Conservation (phyloP, 805 yeast species). For the Candida schatavii region DNA sequence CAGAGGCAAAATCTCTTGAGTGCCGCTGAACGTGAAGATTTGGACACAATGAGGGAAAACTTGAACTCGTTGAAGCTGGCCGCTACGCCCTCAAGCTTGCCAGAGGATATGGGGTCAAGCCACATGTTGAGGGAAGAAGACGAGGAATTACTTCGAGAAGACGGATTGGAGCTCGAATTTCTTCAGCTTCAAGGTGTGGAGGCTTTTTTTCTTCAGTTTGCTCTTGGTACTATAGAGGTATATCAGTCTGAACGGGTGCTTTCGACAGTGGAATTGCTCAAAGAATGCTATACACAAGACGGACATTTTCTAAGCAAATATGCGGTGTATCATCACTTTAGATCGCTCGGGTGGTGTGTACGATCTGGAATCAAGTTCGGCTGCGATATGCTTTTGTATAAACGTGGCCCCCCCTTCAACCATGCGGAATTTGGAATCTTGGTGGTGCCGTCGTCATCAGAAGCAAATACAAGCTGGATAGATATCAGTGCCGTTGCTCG, state of each 20-base stretch:
- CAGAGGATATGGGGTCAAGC: neutral
- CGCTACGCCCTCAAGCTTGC: neutral
- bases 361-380: constrained; percentile 92
- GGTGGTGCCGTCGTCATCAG: constrained; percentile 38
- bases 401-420: constrained; percentile 90
- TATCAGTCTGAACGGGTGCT: constrained; percentile 10
- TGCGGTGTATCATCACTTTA: constrained; percentile 79
- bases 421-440: constrained; percentile 86
- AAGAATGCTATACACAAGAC: constrained; percentile 21
- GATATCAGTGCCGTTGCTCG: constrained; percentile 62
- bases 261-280: constrained; percentile 22
- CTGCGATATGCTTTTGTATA: constrained; percentile 76
- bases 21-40: constrained; percentile 18
- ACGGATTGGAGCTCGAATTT: constrained; percentile 33
- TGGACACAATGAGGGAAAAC: constrained; percentile 15
- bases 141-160: constrained; percentile 15
- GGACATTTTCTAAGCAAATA: constrained; percentile 52
- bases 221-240: constrained; percentile 48
- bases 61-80: constrained; percentile 17
- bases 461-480: constrained; percentile 51
- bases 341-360: constrained; percentile 93
- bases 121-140: constrained; percentile 16
- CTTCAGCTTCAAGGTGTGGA: constrained; percentile 77
- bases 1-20: constrained; percentile 26
- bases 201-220: constrained; percentile 63